Conservation (phyloP, 2,329 filamentous ascomycete genomes). For the Curvularia lunata region DNA sequence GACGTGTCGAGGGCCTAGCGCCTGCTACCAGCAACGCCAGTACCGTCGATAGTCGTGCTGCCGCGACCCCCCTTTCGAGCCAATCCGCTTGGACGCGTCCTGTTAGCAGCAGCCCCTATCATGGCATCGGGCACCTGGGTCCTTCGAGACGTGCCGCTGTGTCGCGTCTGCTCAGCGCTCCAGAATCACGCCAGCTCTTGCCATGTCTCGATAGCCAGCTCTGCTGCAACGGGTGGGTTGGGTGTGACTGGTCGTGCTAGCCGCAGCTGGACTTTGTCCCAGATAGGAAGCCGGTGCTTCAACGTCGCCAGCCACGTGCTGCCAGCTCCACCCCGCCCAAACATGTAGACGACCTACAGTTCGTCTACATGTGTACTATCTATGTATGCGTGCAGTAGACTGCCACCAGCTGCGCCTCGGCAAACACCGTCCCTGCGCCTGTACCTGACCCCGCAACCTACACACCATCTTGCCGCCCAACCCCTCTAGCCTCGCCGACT, state of each 20-base stretch:
- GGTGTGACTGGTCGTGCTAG: slow-evolving; percentile 3
- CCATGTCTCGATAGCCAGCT: not conserved
- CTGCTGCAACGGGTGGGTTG: not conserved
- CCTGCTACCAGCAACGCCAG: slow-evolving; percentile 9
- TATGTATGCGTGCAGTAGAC: too few relatives aligned
- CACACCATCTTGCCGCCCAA: slow-evolving; percentile 2
- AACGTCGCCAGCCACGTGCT: slow-evolving; percentile 9
- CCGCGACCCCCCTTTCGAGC: slow-evolving; percentile 10
- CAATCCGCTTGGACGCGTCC: not conserved
- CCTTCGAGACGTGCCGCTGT: not conserved
- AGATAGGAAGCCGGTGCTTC: slow-evolving; percentile 5
- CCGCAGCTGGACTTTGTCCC: slow-evolving; percentile 9
- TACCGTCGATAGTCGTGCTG: slow-evolving; percentile 7
- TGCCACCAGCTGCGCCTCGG: not conserved
- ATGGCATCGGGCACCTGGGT: not conserved
- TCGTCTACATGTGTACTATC: too few relatives aligned
- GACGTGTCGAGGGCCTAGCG: slow-evolving; percentile 11
- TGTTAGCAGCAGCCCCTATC: not conserved
- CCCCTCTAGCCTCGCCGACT: not conserved
- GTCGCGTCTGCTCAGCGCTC: not conserved
- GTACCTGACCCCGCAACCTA: slow-evolving; percentile 1
- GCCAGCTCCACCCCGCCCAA: not conserved
- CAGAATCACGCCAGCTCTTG: not conserved
- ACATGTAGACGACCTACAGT: not conserved
- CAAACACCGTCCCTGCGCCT: not conserved